phyloP scores from a whole-genome alignment of 2,329 filamentous ascomycete species.

The Neonectria sp. region DNA sequence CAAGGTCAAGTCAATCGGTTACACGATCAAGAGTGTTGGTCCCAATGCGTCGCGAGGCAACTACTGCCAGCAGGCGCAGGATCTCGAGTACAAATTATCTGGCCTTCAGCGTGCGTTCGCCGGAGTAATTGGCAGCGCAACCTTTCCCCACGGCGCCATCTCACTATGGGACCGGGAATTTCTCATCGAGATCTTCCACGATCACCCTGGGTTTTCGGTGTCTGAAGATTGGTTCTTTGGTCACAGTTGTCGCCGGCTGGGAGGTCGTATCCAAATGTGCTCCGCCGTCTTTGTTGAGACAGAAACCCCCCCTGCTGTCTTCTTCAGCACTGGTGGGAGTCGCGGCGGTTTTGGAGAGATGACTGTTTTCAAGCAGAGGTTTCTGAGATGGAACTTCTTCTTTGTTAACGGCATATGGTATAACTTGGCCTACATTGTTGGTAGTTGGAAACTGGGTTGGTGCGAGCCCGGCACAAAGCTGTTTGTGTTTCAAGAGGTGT shows the following conservation, averaged over 20 bases:
- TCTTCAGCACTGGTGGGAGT: slow-evolving; percentile 18
- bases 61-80: slow-evolving; percentile 28
- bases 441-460: slow-evolving; percentile 26
- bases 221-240: slow-evolving; percentile 35
- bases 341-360: slow-evolving; percentile 31
- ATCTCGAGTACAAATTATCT: slow-evolving; percentile 34
- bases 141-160: slow-evolving; percentile 31
- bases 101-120: slow-evolving; percentile 21
- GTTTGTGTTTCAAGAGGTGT: slow-evolving; percentile 29
- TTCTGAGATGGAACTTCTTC: slow-evolving; percentile 33
- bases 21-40: slow-evolving; percentile 34
- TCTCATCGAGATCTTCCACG: slow-evolving; percentile 28
- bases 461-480: slow-evolving; percentile 28
- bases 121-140: slow-evolving; percentile 21
- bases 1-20: slow-evolving; percentile 31
- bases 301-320: slow-evolving; percentile 29
- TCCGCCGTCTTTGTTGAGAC: slow-evolving; percentile 33
- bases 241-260: slow-evolving; percentile 22
- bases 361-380: slow-evolving; percentile 32
- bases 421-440: slow-evolving; percentile 25
- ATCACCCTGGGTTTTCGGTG: slow-evolving; percentile 26
- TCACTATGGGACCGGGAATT: slow-evolving; percentile 29
- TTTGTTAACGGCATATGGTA: slow-evolving; percentile 30
- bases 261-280: slow-evolving; percentile 32
- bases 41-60: slow-evolving; percentile 22